A percentile compares a stretch with the other conserved stretches of the same genome.
These are phyloP conservation scores for Sarcomyxa edulis DNA, from an alignment of 768 basidiomycete species.

Conservation along the genomic window DNA sequence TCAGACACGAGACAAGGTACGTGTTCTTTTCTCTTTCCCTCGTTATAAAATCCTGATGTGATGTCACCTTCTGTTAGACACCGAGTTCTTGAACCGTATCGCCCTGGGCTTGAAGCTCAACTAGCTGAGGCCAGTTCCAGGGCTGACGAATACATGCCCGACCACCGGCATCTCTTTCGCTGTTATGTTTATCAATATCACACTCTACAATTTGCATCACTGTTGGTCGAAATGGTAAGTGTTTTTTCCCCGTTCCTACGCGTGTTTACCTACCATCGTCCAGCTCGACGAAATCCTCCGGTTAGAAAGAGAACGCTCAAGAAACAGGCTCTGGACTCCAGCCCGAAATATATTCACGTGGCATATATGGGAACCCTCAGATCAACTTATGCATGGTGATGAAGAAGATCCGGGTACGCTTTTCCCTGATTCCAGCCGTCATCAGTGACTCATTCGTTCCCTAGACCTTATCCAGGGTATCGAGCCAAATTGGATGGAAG, in stretches of 20 bases:
- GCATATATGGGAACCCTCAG: conserved; percentile 41
- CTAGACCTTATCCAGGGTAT: conserved; percentile 52
- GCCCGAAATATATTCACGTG: conserved; percentile 32
- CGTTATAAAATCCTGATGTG: neutral
- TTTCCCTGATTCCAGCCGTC: neutral
- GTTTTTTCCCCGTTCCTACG: neutral
- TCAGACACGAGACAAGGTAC: conserved; percentile 48
- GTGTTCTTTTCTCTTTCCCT: conserved; percentile 8
- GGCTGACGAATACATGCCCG: no score
- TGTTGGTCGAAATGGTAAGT: conserved; percentile 37
- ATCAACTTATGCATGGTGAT: conserved; percentile 39
- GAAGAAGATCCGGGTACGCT: conserved; percentile 70
- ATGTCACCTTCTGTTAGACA: conserved; percentile 23
- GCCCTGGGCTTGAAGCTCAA: conserved; percentile 37
- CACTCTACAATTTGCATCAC: conserved; percentile 31
- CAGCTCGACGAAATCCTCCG: conserved; percentile 55
- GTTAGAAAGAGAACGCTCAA: conserved; percentile 44
- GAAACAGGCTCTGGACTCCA: conserved; percentile 55
- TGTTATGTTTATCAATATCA: conserved; percentile 71
- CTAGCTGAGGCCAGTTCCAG: no score
- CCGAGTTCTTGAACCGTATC: conserved; percentile 58
- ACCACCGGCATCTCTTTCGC: conserved; percentile 68
- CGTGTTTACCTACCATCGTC: neutral
- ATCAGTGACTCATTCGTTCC: neutral
- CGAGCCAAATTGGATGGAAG: conserved; percentile 24